Evolutionary conservation across 2,329 filamentous ascomycete genomes (phyloP).

Genomic region (Scedosporium minutisporum): DNA sequence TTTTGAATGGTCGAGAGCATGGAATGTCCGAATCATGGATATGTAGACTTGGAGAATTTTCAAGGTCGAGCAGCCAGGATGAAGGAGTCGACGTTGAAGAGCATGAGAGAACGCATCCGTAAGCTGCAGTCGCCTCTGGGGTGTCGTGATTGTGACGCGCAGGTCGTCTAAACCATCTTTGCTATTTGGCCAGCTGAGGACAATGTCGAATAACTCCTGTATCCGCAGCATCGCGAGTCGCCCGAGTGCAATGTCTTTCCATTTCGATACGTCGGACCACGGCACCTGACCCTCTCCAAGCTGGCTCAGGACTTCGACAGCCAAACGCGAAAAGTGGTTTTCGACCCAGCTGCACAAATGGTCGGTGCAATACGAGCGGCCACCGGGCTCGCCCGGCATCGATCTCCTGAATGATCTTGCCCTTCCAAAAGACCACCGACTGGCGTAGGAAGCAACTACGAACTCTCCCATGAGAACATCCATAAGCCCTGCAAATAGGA

Average conservation of each 20-base stretch:
- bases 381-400: neutral
- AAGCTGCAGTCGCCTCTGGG: slow-evolving; percentile 58
- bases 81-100: slow-evolving; percentile 57
- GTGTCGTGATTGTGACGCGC: slow-evolving; percentile 57
- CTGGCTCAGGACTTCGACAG: slow-evolving; percentile 48
- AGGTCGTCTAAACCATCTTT: slow-evolving; percentile 66
- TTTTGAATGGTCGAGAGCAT: slow-evolving; percentile 65
- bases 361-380: slow-evolving; percentile 42
- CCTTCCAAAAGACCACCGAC: slow-evolving; percentile 42
- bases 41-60: slow-evolving; percentile 72
- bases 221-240: slow-evolving; percentile 61
- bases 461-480: slow-evolving; percentile 55
- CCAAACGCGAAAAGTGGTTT: slow-evolving; percentile 54
- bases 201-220: slow-evolving; percentile 68
- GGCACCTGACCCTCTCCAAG: slow-evolving; percentile 34
- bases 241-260: slow-evolving; percentile 60
- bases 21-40: slow-evolving; percentile 67
- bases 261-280: slow-evolving; percentile 52
- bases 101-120: slow-evolving; percentile 60
- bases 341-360: slow-evolving; percentile 59
- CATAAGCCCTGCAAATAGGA: slow-evolving; percentile 63
- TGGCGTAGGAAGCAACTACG: slow-evolving; percentile 51
- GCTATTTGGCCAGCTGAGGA: slow-evolving; percentile 64
- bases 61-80: slow-evolving; percentile 66
- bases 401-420: slow-evolving; percentile 5